Percentiles rank a stretch among this genome's conserved stretches.
Evolutionary conservation across 1,284 basidiomycete species (phyloP).

Genomic region (Apiotrichum porosum): DNA sequence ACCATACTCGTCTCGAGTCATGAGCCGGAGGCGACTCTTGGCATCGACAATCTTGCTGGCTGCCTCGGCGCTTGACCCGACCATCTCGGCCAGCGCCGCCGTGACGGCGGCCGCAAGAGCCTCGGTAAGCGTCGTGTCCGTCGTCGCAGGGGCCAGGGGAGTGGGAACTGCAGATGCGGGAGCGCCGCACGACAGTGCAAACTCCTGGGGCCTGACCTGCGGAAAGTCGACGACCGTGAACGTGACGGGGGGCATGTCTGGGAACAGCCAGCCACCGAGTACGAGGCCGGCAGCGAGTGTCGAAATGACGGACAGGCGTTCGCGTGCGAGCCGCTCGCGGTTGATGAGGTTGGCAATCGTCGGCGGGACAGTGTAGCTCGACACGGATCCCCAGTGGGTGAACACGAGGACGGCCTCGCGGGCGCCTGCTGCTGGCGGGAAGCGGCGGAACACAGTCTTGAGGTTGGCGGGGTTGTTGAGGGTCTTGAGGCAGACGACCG

Average conservation of each 20-base stretch:
- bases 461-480: neutral
- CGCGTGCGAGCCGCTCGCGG: neutral
- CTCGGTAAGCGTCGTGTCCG: no score
- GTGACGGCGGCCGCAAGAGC: neutral
- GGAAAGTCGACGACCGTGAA: neutral
- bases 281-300: neutral
- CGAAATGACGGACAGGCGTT: neutral
- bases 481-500: neutral
- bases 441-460: neutral
- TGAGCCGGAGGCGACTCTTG: neutral
- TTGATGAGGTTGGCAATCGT: neutral
- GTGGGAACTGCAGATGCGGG: no score
- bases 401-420: neutral
- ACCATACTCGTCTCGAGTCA: neutral
- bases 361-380: neutral
- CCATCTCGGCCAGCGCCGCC: neutral
- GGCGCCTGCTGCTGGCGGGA: neutral
- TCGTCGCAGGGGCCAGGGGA: no score
- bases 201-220: neutral
- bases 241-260: neutral
- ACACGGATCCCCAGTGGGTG: neutral
- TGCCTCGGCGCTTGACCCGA: neutral
- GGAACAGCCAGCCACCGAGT: constrained; percentile 1
- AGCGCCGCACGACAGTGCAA: neutral
- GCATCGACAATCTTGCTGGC: no score